These are phyloP conservation scores for Talaromyces rugulosus DNA, from an alignment of 2,329 filamentous ascomycete genomes.

Conservation along the genomic window DNA sequence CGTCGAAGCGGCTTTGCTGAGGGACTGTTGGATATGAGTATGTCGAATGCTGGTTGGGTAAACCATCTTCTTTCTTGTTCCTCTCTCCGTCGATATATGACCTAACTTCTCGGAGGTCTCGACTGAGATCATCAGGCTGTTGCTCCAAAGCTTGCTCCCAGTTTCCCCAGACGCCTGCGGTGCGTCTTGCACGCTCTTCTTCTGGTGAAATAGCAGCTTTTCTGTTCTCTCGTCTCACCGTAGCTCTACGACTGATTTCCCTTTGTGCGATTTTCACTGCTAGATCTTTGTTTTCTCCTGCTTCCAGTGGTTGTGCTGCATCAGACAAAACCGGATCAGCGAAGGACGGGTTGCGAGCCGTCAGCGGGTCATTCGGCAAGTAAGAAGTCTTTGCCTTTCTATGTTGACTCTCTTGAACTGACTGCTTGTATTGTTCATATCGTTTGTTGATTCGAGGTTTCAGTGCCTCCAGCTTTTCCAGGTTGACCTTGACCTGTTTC, in stretches of 20 bases:
- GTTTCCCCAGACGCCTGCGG: slow-evolving; percentile 50
- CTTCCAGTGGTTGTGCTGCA: slow-evolving; percentile 60
- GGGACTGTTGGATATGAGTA: slow-evolving; percentile 45
- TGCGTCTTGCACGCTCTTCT: slow-evolving; percentile 54
- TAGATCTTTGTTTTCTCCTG: slow-evolving; percentile 66
- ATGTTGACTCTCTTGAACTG: slow-evolving; percentile 43
- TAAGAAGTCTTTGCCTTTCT: slow-evolving; percentile 27
- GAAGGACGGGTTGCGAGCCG: slow-evolving; percentile 17
- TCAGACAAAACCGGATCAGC: slow-evolving; percentile 59
- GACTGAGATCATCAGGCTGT: slow-evolving; percentile 44
- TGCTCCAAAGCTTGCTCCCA: slow-evolving; percentile 46
- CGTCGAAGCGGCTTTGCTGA: slow-evolving; percentile 27
- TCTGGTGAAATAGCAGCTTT: slow-evolving; percentile 56
- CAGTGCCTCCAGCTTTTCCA: slow-evolving; percentile 69
- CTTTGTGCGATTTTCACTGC: slow-evolving; percentile 71
- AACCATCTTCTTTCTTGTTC: slow-evolving; percentile 12
- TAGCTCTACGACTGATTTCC: slow-evolving; percentile 66
- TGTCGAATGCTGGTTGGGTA: slow-evolving; percentile 15
- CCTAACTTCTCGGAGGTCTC: slow-evolving; percentile 50
- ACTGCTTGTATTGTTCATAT: slow-evolving; percentile 63
- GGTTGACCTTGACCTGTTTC: slow-evolving; percentile 59
- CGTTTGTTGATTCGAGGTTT: slow-evolving; percentile 72
- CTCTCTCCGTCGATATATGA: slow-evolving; percentile 13
- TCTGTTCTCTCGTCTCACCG: slow-evolving; percentile 53
- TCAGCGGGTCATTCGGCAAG: slow-evolving; percentile 7